These are phyloP conservation scores for Alternaria viburni DNA, from an alignment of 2,329 filamentous ascomycete species.

Conservation along the genomic window DNA sequence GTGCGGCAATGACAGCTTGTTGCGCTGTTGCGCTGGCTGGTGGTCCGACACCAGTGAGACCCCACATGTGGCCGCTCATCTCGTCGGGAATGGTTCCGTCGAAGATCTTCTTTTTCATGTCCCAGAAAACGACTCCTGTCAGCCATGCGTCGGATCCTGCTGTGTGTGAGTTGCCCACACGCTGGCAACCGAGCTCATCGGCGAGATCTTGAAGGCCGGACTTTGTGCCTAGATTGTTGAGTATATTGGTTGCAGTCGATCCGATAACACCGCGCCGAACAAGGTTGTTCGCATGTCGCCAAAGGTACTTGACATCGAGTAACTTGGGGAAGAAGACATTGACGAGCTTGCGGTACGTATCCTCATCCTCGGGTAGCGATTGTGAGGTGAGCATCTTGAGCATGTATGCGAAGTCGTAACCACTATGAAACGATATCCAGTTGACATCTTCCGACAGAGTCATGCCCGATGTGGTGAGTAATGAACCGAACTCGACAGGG, in stretches of 20 bases:
- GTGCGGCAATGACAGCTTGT: conserved; percentile 51
- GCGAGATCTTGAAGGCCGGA: conserved; percentile 92
- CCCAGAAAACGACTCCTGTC: conserved; percentile 94
- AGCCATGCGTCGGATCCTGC: conserved; percentile 92
- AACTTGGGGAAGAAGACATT: conserved; percentile 91
- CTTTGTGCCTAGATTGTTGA: conserved; percentile 87
- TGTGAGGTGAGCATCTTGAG: conserved; percentile 90
- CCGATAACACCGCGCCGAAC: conserved; percentile 58
- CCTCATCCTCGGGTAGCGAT: conserved; percentile 85
- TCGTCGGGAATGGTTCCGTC: conserved; percentile 78
- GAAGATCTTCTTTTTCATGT: conserved; percentile 87
- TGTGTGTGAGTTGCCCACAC: conserved; percentile 86
- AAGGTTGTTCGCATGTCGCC: conserved; percentile 80
- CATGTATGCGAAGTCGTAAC: conserved; percentile 97
- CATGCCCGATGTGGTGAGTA: conserved; percentile 90
- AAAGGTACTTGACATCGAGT: conserved; percentile 96
- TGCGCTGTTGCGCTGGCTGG: conserved; percentile 64
- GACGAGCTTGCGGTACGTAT: conserved; percentile 86
- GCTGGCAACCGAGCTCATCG: conserved; percentile 88
- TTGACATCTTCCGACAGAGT: conserved; percentile 86
- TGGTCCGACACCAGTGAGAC: conserved; percentile 69
- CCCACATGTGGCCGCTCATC: conserved; percentile 92
- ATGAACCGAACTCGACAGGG: conserved; percentile 82
- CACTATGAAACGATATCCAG: conserved; percentile 98
- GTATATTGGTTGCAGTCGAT: conserved; percentile 68